Base-by-base conservation (phyloP, 345 rosid genomes). In the Euphorbia pulcherrima region DNA sequence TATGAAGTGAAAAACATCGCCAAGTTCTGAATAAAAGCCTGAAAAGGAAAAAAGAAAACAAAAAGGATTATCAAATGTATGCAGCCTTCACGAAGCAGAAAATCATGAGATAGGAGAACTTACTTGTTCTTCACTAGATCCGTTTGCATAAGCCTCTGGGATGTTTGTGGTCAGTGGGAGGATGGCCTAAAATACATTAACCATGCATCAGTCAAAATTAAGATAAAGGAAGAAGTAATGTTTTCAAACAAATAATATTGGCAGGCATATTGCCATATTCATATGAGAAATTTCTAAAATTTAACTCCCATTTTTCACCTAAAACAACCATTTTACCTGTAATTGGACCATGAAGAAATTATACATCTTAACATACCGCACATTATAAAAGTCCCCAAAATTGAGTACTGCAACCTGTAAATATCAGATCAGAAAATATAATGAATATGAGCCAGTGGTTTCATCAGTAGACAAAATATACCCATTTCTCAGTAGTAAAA, bases 1-100 rank as follows among this genome's bases (percentile, higher is more conserved):
- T 92, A 95, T 28, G 99, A 95, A 50, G 99, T 91, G 80, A 95
- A 92, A 83, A 95, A 95, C 62, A 95, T 75, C 21, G 98, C 97
- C 87, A 95, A 76, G 68, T 95, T 95, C 89, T 95, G 99, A 77
- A 92, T 92, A 77, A 95, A 95, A 61, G 99, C 99, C 99, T 95
- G 86, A 54, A 70, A 61, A 60, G 69, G 69, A 55, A 46, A n/a
- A 64, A 64, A 37, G 5, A 3, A 1, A 41, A 8, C 37, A 55
- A 37, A 35, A 2, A 37, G 6, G 21, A 11, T 10, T 12, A 60
- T 17, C 17, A 7, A 37, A 10, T 54, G 12, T 4, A 24, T 0
- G 14, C 16, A 55, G 7, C 9, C 33, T 17, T 26, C 18, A 27
- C 7, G 4, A n/a, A 8, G 16, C 30, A 47, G 3, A 40, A 55